Conservation (phyloP, 306 rosid genomes). For the Morella rubra region DNA sequence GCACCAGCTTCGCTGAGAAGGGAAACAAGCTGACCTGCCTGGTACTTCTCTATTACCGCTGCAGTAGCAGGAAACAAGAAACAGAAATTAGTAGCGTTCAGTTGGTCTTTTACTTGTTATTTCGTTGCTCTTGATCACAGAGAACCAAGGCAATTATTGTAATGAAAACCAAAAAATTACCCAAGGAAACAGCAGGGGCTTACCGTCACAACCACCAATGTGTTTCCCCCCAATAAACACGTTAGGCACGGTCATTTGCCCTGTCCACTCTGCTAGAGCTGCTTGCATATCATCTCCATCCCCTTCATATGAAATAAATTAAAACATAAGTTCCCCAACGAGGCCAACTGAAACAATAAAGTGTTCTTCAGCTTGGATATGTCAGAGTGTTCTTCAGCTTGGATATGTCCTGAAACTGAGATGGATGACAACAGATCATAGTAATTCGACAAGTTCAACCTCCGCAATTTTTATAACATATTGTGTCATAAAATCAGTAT, state of each 20-base stretch:
- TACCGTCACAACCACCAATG: constrained; percentile 52
- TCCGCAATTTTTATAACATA: neutral
- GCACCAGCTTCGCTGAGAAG: constrained; percentile 78
- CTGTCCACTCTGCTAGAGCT: constrained; percentile 62
- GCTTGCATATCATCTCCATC: constrained; percentile 61
- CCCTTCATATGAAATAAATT: constrained; percentile 28
- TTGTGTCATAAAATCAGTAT: neutral
- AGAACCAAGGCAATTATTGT: neutral
- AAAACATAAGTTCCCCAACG: constrained; percentile 2
- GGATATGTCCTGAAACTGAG: neutral
- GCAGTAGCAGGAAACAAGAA: constrained; percentile 26
- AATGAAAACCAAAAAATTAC: neutral
- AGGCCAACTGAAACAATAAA: neutral
- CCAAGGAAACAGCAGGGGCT: constrained; percentile 9
- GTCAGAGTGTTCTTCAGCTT: neutral
- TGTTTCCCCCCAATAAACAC: constrained; percentile 76
- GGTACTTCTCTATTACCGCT: constrained; percentile 64
- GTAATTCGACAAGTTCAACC: neutral
- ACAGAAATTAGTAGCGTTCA: neutral
- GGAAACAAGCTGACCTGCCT: constrained; percentile 54
- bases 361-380: neutral
- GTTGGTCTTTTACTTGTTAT: neutral
- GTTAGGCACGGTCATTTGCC: constrained; percentile 56
- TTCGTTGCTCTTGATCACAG: neutral
- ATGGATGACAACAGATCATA: neutral